Percentiles rank a stretch among this genome's conserved stretches.
phyloP scores from a whole-genome alignment of 2,329 filamentous ascomycete species.

The Colletotrichum sp. region DNA sequence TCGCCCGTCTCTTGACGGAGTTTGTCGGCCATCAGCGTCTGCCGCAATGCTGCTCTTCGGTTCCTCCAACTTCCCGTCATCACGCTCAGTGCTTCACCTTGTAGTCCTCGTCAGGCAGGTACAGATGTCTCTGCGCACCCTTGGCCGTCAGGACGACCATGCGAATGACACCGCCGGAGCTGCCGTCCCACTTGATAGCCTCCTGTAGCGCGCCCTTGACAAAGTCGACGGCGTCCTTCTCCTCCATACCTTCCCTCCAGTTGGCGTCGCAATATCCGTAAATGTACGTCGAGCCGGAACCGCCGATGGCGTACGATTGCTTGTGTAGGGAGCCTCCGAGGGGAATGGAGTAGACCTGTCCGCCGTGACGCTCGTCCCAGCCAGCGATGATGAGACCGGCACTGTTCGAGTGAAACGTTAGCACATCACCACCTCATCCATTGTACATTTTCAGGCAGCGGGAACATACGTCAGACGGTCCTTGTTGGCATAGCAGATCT shows the following conservation, averaged over 20 bases:
- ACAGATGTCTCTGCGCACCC: conserved; percentile 91
- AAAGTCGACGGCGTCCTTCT: conserved; percentile 87
- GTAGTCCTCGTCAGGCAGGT: conserved; percentile 93
- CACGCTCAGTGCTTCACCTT: conserved; percentile 63
- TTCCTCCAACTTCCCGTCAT: conserved; percentile 12
- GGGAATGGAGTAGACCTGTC: conserved; percentile 97
- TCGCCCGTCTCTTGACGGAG: neutral
- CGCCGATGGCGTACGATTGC: conserved; percentile 93
- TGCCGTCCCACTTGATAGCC: conserved; percentile 99
- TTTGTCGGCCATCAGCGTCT: neutral
- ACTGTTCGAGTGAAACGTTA: conserved; percentile 35
- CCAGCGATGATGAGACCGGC: conserved; percentile 99
- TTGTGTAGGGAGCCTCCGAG: conserved; percentile 97
- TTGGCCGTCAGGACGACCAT: conserved; percentile 94
- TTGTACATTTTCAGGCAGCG: neutral
- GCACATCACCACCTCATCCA: neutral
- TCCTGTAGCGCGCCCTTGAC: conserved; percentile 91
- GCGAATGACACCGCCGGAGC: conserved; percentile 96
- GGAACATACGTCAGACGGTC: conserved; percentile 79
- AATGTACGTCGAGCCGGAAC: conserved; percentile 98
- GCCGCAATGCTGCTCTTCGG: neutral
- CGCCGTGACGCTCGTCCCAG: conserved; percentile 92
- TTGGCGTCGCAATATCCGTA: conserved; percentile 98
- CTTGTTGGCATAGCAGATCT: conserved; percentile 98
- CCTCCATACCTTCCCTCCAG: conserved; percentile 95